phyloP scores from a whole-genome alignment of 257 asterid species.

The Schizonepeta tenuifolia region DNA sequence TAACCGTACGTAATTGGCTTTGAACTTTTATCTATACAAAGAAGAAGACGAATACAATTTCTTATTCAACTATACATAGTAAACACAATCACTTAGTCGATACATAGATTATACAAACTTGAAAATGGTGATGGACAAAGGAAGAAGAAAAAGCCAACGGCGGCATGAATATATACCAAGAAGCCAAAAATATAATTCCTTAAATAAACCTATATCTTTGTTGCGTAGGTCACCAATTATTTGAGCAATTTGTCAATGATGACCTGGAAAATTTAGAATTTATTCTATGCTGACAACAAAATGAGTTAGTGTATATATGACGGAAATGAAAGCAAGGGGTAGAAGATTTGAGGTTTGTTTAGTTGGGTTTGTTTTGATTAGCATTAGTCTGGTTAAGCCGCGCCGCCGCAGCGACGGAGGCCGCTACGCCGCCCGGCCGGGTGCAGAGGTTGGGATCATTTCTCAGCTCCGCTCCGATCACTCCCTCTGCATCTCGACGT shows the following conservation, averaged over 20 bases:
- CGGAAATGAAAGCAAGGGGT: neutral
- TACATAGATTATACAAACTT: constrained; percentile 4
- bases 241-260: neutral
- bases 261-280: neutral
- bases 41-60: neutral
- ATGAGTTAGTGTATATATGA: neutral
- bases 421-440: constrained; percentile 96
- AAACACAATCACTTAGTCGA: neutral
- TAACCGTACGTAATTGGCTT: too few relatives aligned
- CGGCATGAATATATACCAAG: constrained; percentile 1
- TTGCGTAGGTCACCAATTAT: constrained; percentile 16
- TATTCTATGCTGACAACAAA: neutral
- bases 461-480: constrained; percentile 95
- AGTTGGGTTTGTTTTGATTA: constrained; percentile 19
- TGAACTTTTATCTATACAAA: neutral
- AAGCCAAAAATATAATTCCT: neutral
- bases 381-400: constrained; percentile 72
- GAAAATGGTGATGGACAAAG: neutral
- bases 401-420: constrained; percentile 94
- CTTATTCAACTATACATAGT: constrained; percentile 15
- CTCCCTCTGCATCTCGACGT: constrained; percentile 95
- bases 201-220: neutral
- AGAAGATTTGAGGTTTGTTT: neutral
- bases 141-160: constrained; percentile 16
- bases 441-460: constrained; percentile 90